Conservation (phyloP, 495 filamentous ascomycete species). For the Viridothelium virens region DNA sequence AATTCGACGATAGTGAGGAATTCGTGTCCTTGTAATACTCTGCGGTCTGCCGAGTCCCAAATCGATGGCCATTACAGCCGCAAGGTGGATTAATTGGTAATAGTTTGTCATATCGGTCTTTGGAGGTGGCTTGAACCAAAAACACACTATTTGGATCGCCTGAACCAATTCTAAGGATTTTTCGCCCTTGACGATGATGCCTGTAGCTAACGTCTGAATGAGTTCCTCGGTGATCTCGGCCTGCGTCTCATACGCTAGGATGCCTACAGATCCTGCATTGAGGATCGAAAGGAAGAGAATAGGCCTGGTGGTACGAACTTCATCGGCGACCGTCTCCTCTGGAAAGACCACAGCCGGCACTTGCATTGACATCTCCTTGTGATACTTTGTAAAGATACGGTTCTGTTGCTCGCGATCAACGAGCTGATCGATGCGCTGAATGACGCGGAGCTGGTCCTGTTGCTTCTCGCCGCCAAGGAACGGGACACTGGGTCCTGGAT, state of each 20-base stretch:
- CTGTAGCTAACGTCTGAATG: conserved; percentile 64
- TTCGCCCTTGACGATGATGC: conserved; percentile 64
- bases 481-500: not conserved
- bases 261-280: conserved; percentile 50
- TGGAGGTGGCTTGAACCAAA: conserved; percentile 81
- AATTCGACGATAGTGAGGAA: conserved; percentile 4
- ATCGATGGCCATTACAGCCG: conserved; percentile 79
- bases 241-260: conserved; percentile 24
- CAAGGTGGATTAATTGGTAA: conserved; percentile 78
- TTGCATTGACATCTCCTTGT: conserved; percentile 58
- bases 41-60: conserved; percentile 58
- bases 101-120: conserved; percentile 83
- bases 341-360: conserved; percentile 76
- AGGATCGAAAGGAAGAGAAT: conserved; percentile 76
- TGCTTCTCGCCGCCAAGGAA: conserved; percentile 1
- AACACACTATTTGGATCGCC: conserved; percentile 58
- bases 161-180: conserved; percentile 86
- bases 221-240: conserved; percentile 57
- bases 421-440: conserved; percentile 48
- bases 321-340: conserved; percentile 52
- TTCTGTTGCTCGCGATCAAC: conserved; percentile 55
- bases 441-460: not conserved
- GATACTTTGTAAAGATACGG: conserved; percentile 61
- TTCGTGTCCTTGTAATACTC: not conserved
- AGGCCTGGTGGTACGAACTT: conserved; percentile 64